These are phyloP conservation scores for Emmonsiellopsis sp. DNA, from an alignment of 2,329 filamentous ascomycete species.

Conservation along the genomic window DNA sequence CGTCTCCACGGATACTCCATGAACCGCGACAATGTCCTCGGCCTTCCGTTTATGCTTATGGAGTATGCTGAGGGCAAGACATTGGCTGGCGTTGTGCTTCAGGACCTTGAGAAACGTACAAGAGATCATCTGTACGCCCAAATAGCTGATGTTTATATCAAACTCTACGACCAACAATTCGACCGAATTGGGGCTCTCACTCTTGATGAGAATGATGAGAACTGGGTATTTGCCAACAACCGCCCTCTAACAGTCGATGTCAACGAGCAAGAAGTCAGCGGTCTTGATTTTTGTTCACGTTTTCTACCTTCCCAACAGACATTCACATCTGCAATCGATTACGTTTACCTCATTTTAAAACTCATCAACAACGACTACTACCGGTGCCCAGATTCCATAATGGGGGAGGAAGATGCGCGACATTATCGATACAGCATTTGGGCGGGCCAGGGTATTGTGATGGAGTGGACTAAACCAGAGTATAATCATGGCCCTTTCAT, in stretches of 20 bases:
- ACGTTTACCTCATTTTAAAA: constrained; percentile 3
- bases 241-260: neutral
- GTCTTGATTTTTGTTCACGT: neutral
- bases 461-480: constrained; percentile 8
- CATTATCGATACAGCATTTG: constrained; percentile 9
- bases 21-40: neutral
- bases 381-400: constrained; percentile 2
- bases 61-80: neutral
- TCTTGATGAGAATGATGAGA: neutral
- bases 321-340: constrained; percentile 7
- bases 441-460: constrained; percentile 2
- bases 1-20: neutral
- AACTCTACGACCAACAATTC: neutral
- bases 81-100: neutral
- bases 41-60: neutral
- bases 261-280: neutral
- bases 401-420: constrained; percentile 7
- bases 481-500: constrained; percentile 8
- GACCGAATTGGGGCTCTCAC: neutral
- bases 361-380: constrained; percentile 7
- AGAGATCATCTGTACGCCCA: neutral
- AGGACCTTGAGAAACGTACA: neutral
- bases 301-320: constrained; percentile 4
- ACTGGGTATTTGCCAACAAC: constrained; percentile 1
- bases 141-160: neutral